These are phyloP conservation scores for Sporobolomyces pararoseus DNA, from an alignment of 768 basidiomycete genomes.

Conservation along the genomic window DNA sequence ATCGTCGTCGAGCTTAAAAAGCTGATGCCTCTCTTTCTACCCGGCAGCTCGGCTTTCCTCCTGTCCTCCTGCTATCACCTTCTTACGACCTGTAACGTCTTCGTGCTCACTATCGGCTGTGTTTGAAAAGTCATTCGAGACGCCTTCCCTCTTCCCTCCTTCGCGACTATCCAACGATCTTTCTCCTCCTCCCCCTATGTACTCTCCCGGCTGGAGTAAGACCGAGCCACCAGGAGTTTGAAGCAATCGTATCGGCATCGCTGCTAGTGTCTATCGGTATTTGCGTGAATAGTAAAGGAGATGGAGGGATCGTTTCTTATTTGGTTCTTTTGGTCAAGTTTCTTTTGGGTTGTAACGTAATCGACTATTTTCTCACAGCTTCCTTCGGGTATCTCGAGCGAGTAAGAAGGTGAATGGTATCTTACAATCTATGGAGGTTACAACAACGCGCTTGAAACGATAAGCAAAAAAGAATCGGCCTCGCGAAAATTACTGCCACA, in stretches of 20 bases:
- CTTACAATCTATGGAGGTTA: background rate
- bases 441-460: background rate
- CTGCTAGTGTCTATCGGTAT: too few relatives aligned
- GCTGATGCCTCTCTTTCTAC: background rate
- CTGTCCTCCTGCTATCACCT: background rate
- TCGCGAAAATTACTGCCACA: slow-evolving; percentile 7
- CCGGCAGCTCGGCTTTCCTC: background rate
- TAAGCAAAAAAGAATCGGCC: background rate
- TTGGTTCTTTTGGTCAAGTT: background rate
- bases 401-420: background rate
- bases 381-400: background rate
- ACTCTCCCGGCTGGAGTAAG: background rate
- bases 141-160: background rate
- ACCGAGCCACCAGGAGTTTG: background rate
- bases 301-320: too few relatives aligned
- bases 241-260: too few relatives aligned
- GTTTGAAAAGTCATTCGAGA: background rate
- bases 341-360: background rate
- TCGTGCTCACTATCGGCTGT: background rate
- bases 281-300: too few relatives aligned
- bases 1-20: background rate
- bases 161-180: background rate
- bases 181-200: background rate
- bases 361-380: background rate
- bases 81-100: background rate